Evolutionary conservation across 2,329 filamentous ascomycete genomes (phyloP), one percentile per base, ranked within the genome.

Genomic region (Orbilia javanica): DNA sequence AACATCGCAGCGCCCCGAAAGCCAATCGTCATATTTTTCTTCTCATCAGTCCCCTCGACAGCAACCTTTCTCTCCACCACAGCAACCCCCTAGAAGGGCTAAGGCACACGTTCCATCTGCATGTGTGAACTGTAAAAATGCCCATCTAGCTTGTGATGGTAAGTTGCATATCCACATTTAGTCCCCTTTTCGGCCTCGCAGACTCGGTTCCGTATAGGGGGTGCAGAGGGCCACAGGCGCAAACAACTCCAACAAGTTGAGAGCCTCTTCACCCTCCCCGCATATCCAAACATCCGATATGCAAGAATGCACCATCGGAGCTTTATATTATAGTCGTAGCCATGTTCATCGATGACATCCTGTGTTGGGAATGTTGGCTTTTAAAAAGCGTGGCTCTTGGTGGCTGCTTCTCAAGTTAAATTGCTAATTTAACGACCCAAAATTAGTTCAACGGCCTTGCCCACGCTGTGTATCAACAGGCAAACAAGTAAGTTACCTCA

Each of bases 101-200:
- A 93, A 93, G 83, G 91, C 92, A 13, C 93, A 96, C 85, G 93
- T 95, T 66, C 92, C 92, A 63, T 94, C 92, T 39, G 93, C 93
- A 27, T 96, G 93, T 83, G 90, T 95, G 80, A 93, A 93, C 77
- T 96, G 93, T 85, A 95, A 95, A 83, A 90, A 90, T 84, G 93
- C 93, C 42, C 93, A 96, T 88, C 87, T 96, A 80, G 87, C 87
- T 79, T 88, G 87, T 81, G 87, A 88, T 82, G 84, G 81, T 82
- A 81, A 67, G 82, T 20, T 67, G 44, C 13, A 65, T 50, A 46
- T 65, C 67, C 55, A 46, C 36, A n/a, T 44, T 4, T 3, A 44
- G 29, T 48, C 64, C 67, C 50, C 25, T 57, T 63, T 27, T 44
- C 44, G 20, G 52, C 64, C 60, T 63, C 27, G 36, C 46, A 52